These are phyloP conservation scores for Pseudogymnoascus sp. DNA, from an alignment of 2,329 filamentous ascomycete genomes.

Conservation along the genomic window DNA sequence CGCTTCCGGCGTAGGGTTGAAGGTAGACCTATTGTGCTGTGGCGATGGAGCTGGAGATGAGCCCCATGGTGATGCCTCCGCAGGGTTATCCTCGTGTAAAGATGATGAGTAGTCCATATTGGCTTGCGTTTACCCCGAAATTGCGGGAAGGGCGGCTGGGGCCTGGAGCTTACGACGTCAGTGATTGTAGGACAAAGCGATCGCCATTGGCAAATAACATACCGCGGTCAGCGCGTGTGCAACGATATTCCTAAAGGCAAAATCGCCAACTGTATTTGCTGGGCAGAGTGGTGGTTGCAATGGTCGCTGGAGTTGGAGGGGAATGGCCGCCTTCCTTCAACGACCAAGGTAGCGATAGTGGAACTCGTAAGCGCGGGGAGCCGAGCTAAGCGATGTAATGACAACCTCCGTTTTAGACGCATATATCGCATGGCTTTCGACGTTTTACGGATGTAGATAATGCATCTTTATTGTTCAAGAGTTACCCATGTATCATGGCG, in stretches of 20 bases:
- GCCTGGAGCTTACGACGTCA: slow-evolving; percentile 7
- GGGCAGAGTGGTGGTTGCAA: neutral
- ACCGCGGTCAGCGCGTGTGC: slow-evolving; percentile 1
- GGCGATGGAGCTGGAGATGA: slow-evolving; percentile 26
- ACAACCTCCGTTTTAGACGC: neutral
- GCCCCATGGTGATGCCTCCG: slow-evolving; percentile 54
- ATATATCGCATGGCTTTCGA: neutral
- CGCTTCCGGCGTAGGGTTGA: slow-evolving; percentile 21
- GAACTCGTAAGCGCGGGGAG: slow-evolving; percentile 8
- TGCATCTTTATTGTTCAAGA: slow-evolving; percentile 3
- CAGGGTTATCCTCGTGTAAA: slow-evolving; percentile 48
- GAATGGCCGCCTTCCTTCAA: neutral
- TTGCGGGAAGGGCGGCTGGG: neutral
- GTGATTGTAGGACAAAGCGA: neutral
- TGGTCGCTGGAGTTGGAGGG: neutral
- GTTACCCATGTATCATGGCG: neutral
- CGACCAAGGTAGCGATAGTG: slow-evolving; percentile 7
- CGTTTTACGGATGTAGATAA: slow-evolving; percentile 2
- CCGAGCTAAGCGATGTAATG: slow-evolving; percentile 4
- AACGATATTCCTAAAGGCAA: neutral
- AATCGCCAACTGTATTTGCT: neutral
- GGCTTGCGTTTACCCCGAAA: slow-evolving; percentile 6
- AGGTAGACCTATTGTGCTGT: slow-evolving; percentile 22
- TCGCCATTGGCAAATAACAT: neutral
- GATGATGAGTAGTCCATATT: slow-evolving; percentile 59